phyloP scores from a whole-genome alignment of 441 rosid genomes.

The Gossypium schwendimanii region DNA sequence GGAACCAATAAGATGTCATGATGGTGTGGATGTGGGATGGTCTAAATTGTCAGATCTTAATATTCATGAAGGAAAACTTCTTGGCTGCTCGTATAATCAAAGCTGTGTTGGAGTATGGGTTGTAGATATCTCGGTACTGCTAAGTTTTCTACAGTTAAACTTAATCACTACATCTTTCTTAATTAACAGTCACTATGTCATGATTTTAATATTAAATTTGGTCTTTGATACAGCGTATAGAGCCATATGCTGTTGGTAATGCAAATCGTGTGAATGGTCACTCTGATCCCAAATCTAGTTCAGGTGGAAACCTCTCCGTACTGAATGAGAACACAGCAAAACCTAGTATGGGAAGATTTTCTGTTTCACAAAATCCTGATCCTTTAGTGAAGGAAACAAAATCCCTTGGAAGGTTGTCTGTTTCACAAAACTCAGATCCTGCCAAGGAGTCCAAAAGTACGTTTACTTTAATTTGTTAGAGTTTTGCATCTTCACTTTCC shows the following conservation, averaged over 20 bases:
- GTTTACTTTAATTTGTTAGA: conserved; percentile 10
- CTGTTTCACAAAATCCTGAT: conserved; percentile 66
- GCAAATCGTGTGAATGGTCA: conserved; percentile 39
- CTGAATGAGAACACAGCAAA: conserved; percentile 57
- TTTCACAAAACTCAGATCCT: conserved; percentile 62
- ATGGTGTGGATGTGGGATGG: conserved; percentile 97
- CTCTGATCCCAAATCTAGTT: conserved; percentile 49
- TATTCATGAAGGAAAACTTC: conserved; percentile 96
- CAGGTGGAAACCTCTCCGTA: conserved; percentile 47
- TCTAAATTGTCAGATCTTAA: conserved; percentile 87
- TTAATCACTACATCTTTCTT: conserved; percentile 16
- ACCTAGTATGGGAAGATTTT: conserved; percentile 51
- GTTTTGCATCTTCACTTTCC: conserved; percentile 9
- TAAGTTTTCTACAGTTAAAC: conserved; percentile 14
- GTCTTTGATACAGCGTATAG: conserved; percentile 48
- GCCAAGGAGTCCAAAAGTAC: conserved; percentile 50
- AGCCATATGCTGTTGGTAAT: conserved; percentile 54
- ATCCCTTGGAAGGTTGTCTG: conserved; percentile 68
- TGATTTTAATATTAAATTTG: conserved; percentile 15
- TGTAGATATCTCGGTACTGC: conserved; percentile 84
- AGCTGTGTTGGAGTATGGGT: conserved; percentile 99
- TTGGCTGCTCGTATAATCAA: conserved; percentile 96
- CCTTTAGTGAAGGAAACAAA: conserved; percentile 66
- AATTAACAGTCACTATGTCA: conserved; percentile 16
- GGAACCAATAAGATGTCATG: conserved; percentile 95